Base-by-base conservation (phyloP, 257 asterid species). In the Rubia yunnanensis region DNA sequence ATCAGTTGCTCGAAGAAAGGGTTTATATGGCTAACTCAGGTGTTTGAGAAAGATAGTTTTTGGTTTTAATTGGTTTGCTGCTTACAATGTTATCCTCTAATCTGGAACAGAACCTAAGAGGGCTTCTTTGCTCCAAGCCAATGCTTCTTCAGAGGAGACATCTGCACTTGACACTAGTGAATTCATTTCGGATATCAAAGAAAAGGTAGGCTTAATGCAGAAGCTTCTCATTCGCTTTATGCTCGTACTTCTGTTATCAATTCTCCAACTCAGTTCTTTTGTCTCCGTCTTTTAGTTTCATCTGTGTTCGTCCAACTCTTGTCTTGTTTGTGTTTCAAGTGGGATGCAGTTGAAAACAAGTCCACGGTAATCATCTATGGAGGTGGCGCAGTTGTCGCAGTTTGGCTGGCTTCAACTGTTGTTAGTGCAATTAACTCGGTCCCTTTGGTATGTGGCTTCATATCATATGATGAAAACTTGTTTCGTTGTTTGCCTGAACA, bases 321-420 rank as follows among this genome's bases (percentile, higher is more conserved):
- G 46, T 64, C n/a, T 17, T 38, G 23, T 58, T 36, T 66, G 28
- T 59, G 5, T 64, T 72, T 58, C 32, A 35, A 89, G 97, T 92
- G 97, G 99, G 96, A 92, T 73, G 97, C 92, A 52, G 83, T 92
- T 79, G 99, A 92, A 71, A 84, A 89, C 86, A 92, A 92, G 81
- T 60, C 95, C 1, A 84, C 96, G 0, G 96, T 92, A 23, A 66
- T 86, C 67, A 8, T 82, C 7, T 92, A 89, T 67, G 99, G 96
- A 65, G 95, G 96, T 65, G 97, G 96, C 30, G 89, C 96, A 14
- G 44, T 89, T 69, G 87, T 89, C 68, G 95, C 80, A 38, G 77
- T 84, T 70, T 92, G 99, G 99, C 72, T 92, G 72, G 80, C 97
- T 84, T 78, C 97, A 59, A 72, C 63, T 54, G 74, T 89, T 59